phyloP scores from a whole-genome alignment of 495 filamentous ascomycete genomes.

The Usnea hakonensis region DNA sequence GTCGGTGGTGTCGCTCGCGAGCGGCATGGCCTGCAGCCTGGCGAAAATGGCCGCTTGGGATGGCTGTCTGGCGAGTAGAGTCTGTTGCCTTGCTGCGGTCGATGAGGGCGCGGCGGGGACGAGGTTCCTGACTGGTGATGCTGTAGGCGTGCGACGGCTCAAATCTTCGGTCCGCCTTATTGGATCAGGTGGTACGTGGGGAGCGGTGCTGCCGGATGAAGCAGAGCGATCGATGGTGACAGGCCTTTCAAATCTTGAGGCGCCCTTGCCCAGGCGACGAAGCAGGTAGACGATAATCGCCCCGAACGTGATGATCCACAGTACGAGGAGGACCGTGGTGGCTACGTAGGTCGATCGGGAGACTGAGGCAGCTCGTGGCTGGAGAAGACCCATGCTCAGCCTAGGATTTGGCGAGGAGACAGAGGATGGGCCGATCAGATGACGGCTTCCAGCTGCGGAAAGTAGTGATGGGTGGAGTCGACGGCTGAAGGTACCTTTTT shows the following conservation, averaged over 20 bases:
- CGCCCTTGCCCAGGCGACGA: not conserved
- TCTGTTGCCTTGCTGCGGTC: not conserved
- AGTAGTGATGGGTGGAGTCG: not conserved
- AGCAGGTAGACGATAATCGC: not conserved
- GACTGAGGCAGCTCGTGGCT: not conserved
- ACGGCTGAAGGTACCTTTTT: not conserved
- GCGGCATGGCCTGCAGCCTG: not conserved
- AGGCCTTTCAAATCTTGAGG: not conserved
- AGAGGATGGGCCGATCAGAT: not conserved
- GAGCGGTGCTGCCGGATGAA: not conserved
- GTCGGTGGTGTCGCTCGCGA: constrained; percentile 2
- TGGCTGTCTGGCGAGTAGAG: not conserved
- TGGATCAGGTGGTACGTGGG: not conserved
- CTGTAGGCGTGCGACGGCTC: not conserved
- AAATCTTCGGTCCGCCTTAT: not conserved
- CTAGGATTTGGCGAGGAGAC: not conserved
- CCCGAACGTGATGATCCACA: not conserved
- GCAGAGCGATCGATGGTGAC: not conserved
- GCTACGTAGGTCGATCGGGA: not conserved
- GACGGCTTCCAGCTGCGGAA: not conserved
- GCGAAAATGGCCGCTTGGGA: not conserved
- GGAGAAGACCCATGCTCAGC: not conserved
- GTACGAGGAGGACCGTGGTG: not conserved
- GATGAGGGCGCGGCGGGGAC: not conserved
- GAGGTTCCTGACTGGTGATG: not conserved